A percentile compares a stretch with the other conserved stretches of the same genome.
These are phyloP conservation scores for Aspergillus egyptiacus DNA, from an alignment of 495 filamentous ascomycete genomes.

Conservation along the genomic window DNA sequence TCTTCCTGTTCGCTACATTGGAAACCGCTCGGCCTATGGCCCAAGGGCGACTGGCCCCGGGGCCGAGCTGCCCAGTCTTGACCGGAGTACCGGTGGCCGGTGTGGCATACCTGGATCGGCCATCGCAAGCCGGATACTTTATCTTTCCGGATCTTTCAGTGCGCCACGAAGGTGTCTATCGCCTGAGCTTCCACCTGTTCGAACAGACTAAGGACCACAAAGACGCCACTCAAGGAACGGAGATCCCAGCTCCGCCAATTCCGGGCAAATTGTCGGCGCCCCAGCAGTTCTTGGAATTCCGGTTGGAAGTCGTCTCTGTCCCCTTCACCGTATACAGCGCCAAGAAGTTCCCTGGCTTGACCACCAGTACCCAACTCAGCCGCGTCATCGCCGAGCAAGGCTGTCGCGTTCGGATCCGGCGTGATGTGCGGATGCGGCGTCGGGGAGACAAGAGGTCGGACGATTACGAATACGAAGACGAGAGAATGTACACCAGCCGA, in stretches of 20 bases:
- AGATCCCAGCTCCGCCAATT: slow-evolving; percentile 14
- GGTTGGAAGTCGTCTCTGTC: slow-evolving; percentile 85
- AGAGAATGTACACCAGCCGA: slow-evolving; percentile 48
- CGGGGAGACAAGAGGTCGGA: slow-evolving; percentile 67
- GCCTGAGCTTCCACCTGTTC: slow-evolving; percentile 84
- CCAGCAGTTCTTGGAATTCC: slow-evolving; percentile 49
- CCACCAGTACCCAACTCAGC: slow-evolving; percentile 84
- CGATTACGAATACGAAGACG: slow-evolving; percentile 60
- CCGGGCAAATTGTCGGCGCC: slow-evolving; percentile 32
- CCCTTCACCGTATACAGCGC: slow-evolving; percentile 91
- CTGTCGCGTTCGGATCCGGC: slow-evolving; percentile 91
- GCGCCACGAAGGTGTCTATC: slow-evolving; percentile 88
- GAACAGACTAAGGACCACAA: slow-evolving; percentile 82
- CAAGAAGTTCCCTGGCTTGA: slow-evolving; percentile 96
- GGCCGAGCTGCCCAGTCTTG: slow-evolving; percentile 72
- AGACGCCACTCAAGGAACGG: slow-evolving; percentile 52
- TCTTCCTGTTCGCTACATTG: slow-evolving; percentile 92
- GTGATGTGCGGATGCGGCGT: slow-evolving; percentile 95
- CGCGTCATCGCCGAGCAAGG: slow-evolving; percentile 93
- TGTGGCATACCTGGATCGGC: slow-evolving; percentile 93
- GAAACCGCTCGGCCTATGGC: slow-evolving; percentile 83
- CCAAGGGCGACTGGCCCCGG: slow-evolving; percentile 64
- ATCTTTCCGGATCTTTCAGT: slow-evolving; percentile 97
- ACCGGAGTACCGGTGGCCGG: slow-evolving; percentile 95
- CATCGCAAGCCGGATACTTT: slow-evolving; percentile 88